Conservation (phyloP, 2,329 filamentous ascomycete genomes). For the Fusarium pseudograminearum region DNA sequence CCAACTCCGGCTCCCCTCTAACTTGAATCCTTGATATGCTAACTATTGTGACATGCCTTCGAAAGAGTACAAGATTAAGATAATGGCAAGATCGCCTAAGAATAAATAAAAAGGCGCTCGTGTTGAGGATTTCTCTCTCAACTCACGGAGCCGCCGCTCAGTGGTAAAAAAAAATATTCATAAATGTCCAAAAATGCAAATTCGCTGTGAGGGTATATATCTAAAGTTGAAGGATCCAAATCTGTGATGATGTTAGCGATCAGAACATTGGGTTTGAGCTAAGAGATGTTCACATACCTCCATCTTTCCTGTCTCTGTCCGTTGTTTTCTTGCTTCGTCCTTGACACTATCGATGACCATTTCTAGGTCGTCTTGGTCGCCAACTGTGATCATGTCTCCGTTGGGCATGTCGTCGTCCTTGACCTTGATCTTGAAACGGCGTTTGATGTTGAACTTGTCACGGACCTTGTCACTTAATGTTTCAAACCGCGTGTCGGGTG, state of each 20-base stretch:
- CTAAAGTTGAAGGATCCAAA: constrained; percentile 61
- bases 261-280: constrained; percentile 20
- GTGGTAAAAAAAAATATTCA: constrained; percentile 28
- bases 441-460: constrained; percentile 84
- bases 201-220: constrained; percentile 48
- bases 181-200: constrained; percentile 42
- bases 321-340: constrained; percentile 76
- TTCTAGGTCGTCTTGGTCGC: constrained; percentile 94
- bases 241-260: constrained; percentile 51
- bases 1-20: constrained; percentile 39
- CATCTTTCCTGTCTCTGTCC: constrained; percentile 89
- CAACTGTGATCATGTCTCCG: constrained; percentile 96
- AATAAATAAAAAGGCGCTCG: constrained; percentile 18
- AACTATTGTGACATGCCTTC: constrained; percentile 18
- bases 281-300: constrained; percentile 74
- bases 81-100: constrained; percentile 18
- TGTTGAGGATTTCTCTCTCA: constrained; percentile 9
- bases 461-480: constrained; percentile 84
- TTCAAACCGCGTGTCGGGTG: constrained; percentile 76
- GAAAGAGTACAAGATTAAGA: constrained; percentile 39
- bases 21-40: constrained; percentile 33
- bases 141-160: constrained; percentile 31
- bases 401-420: constrained; percentile 80
- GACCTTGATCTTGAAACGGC: constrained; percentile 89
- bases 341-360: constrained; percentile 82